phyloP scores from a whole-genome alignment of 805 yeast species.

The Cyberlindnera japonica region DNA sequence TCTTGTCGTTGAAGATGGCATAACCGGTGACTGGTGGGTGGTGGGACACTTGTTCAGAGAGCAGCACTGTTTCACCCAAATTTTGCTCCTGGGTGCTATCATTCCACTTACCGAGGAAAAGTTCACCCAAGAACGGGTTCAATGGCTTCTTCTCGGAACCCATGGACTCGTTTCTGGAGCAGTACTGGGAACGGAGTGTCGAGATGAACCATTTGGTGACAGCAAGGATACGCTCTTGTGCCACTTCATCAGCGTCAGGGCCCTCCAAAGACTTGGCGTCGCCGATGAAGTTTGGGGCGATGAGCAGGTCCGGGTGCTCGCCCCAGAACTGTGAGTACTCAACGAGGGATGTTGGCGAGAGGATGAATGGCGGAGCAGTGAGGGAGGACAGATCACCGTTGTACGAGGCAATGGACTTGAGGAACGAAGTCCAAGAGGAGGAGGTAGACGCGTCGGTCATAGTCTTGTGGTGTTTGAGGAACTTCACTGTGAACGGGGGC shows the following conservation, averaged over 20 bases:
- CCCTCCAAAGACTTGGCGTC: slow-evolving; percentile 24
- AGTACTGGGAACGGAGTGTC: slow-evolving; percentile 88
- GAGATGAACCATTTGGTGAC: slow-evolving; percentile 91
- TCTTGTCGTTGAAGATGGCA: slow-evolving; percentile 68
- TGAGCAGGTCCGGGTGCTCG: slow-evolving; percentile 79
- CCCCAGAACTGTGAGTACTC: slow-evolving; percentile 98
- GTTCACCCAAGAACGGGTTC: slow-evolving; percentile 94
- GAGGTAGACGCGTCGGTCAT: slow-evolving; percentile 30
- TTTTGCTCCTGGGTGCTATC: slow-evolving; percentile 45
- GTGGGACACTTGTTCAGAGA: slow-evolving; percentile 93
- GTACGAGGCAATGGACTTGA: slow-evolving; percentile 86
- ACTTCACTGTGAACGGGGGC: slow-evolving; percentile 21
- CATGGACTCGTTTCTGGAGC: slow-evolving; percentile 84
- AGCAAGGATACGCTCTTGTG: slow-evolving; percentile 66
- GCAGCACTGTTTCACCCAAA: slow-evolving; percentile 71
- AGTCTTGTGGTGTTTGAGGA: slow-evolving; percentile 14
- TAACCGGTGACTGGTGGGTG: slow-evolving; percentile 98
- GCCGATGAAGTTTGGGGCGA: slow-evolving; percentile 61
- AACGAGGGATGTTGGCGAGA: slow-evolving; percentile 81
- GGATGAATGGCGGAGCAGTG: slow-evolving; percentile 96
- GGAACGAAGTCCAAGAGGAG: slow-evolving; percentile 85
- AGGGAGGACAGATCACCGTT: slow-evolving; percentile 90
- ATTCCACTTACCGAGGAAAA: slow-evolving; percentile 86
- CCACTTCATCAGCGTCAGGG: slow-evolving; percentile 38
- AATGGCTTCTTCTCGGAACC: slow-evolving; percentile 98